These are phyloP conservation scores for Crithidia sp. DNA, from an alignment of 208 protist species.

Conservation along the genomic window DNA sequence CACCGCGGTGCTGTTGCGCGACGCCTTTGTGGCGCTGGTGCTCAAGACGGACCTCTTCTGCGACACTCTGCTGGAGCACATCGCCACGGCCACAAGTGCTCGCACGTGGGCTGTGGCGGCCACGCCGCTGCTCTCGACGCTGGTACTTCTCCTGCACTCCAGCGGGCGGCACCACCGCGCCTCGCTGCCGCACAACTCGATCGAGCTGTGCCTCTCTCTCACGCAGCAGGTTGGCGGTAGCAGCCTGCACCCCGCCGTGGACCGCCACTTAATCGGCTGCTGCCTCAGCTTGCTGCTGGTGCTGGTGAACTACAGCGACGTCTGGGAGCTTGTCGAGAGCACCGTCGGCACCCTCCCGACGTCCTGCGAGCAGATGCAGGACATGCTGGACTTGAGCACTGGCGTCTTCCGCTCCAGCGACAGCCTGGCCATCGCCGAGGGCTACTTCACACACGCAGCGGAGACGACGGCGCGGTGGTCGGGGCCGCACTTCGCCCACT, in stretches of 20 bases:
- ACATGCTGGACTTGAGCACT: conserved; percentile 61
- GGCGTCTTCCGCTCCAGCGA: conserved; percentile 43
- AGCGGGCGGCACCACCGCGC: conserved; percentile 38
- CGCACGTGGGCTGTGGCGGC: conserved; percentile 38
- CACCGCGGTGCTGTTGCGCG: conserved; percentile 46
- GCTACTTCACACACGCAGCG: conserved; percentile 16
- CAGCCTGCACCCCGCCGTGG: conserved; percentile 33
- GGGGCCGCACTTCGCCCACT: conserved; percentile 17
- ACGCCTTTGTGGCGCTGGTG: conserved; percentile 48
- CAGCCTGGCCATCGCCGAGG: conserved; percentile 24
- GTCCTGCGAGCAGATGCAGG: conserved; percentile 39
- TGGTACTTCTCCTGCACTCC: conserved; percentile 48
- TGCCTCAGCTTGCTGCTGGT: conserved; percentile 59
- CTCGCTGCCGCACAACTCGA: conserved; percentile 51
- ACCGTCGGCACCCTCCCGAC: conserved; percentile 35
- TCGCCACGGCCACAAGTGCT: conserved; percentile 35
- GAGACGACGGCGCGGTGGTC: conserved; percentile 13
- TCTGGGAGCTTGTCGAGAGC: conserved; percentile 56
- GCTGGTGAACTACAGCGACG: conserved; percentile 67
- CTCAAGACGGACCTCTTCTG: conserved; percentile 53
- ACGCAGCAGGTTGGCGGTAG: conserved; percentile 37
- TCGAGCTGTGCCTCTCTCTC: conserved; percentile 68
- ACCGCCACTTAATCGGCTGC: conserved; percentile 56
- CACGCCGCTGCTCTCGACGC: conserved; percentile 54
- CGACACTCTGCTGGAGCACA: conserved; percentile 39